Evolutionary conservation across 371 early-diverging fungal genomes (phyloP).

Genomic region (Conidiobolus incongruus): DNA sequence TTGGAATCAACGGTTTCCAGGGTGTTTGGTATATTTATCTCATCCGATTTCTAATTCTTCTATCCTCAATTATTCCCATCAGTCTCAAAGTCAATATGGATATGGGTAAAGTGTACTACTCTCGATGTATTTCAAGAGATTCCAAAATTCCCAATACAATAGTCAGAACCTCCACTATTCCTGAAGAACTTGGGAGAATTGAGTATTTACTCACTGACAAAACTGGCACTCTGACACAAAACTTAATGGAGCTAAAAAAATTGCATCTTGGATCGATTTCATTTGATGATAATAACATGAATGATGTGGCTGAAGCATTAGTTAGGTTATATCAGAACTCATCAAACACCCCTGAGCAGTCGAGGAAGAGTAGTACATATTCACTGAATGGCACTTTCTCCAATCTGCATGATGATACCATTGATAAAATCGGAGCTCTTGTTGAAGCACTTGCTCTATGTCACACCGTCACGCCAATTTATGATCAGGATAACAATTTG

Average conservation of each 20-base stretch:
- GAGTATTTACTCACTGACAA: slow-evolving; percentile 96
- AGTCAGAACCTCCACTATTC: slow-evolving; percentile 87
- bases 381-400: too few relatives aligned
- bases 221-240: slow-evolving; percentile 98
- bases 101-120: slow-evolving; percentile 90
- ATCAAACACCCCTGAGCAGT: not conserved
- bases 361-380: not conserved
- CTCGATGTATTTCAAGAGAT: slow-evolving; percentile 63
- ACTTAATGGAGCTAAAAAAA: slow-evolving; percentile 97
- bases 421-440: slow-evolving; percentile 53
- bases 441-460: slow-evolving; percentile 75
- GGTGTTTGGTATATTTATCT: slow-evolving; percentile 79
- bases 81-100: slow-evolving; percentile 92
- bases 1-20: slow-evolving; percentile 72
- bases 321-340: not conserved
- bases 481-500: slow-evolving; percentile 20
- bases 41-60: slow-evolving; percentile 89
- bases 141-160: slow-evolving; percentile 63
- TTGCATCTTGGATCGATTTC: slow-evolving; percentile 94
- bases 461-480: slow-evolving; percentile 70
- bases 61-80: slow-evolving; percentile 97
- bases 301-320: slow-evolving; percentile 47
- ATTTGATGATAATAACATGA: slow-evolving; percentile 74
- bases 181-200: slow-evolving; percentile 98
- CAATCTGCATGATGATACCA: slow-evolving; percentile 45